Conservation (phyloP, 257 asterid genomes). For the Echium plantagineum region DNA sequence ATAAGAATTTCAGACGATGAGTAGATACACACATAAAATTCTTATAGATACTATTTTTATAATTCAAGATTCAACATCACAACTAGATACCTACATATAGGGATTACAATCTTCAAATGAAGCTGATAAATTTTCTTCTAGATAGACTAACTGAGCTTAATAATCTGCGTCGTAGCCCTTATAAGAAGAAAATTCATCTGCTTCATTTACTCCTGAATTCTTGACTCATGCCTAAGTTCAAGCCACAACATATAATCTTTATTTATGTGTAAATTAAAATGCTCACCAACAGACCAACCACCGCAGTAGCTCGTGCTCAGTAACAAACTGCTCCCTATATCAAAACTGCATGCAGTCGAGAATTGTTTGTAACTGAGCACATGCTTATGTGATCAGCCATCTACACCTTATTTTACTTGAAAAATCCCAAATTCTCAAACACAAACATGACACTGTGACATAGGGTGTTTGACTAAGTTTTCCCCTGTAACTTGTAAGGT, state of each 20-base stretch:
- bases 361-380: not conserved
- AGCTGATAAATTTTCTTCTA: not conserved
- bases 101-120: not conserved
- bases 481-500: slow-evolving; percentile 3
- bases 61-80: not conserved
- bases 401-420: not conserved
- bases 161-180: not conserved
- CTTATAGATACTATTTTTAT: no score
- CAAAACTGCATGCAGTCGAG: not conserved
- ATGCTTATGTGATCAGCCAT: not conserved
- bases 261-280: no score
- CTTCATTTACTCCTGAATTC: not conserved
- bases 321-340: not conserved
- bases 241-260: not conserved
- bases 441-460: not conserved
- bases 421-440: not conserved
- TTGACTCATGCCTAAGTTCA: not conserved
- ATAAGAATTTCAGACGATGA: no score
- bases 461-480: not conserved
- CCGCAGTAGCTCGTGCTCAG: not conserved
- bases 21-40: no score
- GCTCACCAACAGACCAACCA: no score
- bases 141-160: not conserved
- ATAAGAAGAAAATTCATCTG: not conserved
- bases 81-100: not conserved